These are phyloP conservation scores for Erysimum pusillum DNA, from an alignment of 441 rosid species.

Conservation along the genomic window DNA sequence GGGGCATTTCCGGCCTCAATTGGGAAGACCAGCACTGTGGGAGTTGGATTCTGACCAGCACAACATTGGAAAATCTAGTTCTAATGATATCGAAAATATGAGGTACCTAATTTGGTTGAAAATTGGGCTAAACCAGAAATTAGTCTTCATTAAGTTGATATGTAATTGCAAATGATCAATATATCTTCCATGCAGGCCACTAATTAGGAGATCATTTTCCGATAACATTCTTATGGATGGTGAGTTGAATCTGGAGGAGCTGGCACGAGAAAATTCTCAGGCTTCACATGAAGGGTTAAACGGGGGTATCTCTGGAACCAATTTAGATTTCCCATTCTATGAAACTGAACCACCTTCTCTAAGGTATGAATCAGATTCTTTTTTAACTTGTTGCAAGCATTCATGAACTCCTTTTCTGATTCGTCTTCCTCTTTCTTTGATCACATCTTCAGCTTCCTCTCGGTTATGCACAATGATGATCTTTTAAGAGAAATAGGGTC, in stretches of 20 bases:
- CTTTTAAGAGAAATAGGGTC: conserved; percentile 30
- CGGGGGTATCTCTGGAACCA: conserved; percentile 40
- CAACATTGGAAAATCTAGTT: conserved; percentile 55
- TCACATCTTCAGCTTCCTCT: conserved; percentile 35
- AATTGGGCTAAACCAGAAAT: background rate
- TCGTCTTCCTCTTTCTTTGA: conserved; percentile 15
- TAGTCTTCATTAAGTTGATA: background rate
- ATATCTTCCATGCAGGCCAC: conserved; percentile 41
- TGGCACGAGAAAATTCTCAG: conserved; percentile 29
- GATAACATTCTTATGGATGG: conserved; percentile 39
- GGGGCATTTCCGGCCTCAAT: conserved; percentile 92
- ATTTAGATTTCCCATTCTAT: conserved; percentile 27
- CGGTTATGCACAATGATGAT: conserved; percentile 29
- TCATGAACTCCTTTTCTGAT: conserved; percentile 10
- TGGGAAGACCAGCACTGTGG: conserved; percentile 88
- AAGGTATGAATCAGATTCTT: conserved; percentile 33
- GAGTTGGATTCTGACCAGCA: conserved; percentile 89
- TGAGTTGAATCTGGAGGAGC: conserved; percentile 44
- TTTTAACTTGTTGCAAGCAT: conserved; percentile 20
- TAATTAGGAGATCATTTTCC: conserved; percentile 46
- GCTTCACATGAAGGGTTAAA: conserved; percentile 43
- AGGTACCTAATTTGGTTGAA: conserved; percentile 56
- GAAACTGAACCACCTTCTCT: conserved; percentile 47
- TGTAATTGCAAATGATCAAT: conserved; percentile 14
- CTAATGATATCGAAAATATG: conserved; percentile 54